Base-by-base conservation (phyloP, 805 yeast species). In the Jamesozyma hellenica region DNA sequence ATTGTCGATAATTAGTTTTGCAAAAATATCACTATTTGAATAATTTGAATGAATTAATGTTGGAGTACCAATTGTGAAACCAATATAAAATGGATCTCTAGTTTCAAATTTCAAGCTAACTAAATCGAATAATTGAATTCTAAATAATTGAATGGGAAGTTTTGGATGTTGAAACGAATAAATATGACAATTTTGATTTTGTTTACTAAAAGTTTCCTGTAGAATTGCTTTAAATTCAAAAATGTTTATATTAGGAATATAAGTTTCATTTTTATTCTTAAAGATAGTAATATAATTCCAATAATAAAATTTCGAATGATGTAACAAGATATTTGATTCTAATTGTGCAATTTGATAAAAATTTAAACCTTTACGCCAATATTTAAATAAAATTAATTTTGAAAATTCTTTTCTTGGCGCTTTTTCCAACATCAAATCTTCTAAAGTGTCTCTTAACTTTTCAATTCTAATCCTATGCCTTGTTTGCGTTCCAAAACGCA, bases 51-150 rank as follows among this genome's bases (percentile, higher is more conserved):
- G 86, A 12, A 82, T 72, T 2, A 82, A 55, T 47, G 74, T 72
- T 1, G 86, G 79, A 2, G 88, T 77, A 39, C 79, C 77, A 44
- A 68, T 47, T 0, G 90, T 88, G 2, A 83, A 62, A 0, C 79
- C 84, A 13, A 84, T 51, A 48, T 79, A 82, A 45, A 70, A 74
- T 0, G 92, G 82, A 43, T 64, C 71, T 42, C 77, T 66, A 0
- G 86, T 14, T 13, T 32, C 33, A 12, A 17, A 18, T 15, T 11
- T 16, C 2, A 5, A 12, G 8, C 8, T 21, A 15, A 11, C 11
- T 26, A 39, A 7, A 9, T 83, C 90, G 53, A 77, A 82, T 32
- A 82, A 68, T 52, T 82, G 94, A 17, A 83, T 66, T 36, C 94
- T 58, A 8, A 81, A 66, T 18, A 83, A 58, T 2, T 76, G 60